Percentiles rank a stretch among this genome's conserved stretches.
Conservation (phyloP, 257 asterid species). For the Capsicum chinense region DNA sequence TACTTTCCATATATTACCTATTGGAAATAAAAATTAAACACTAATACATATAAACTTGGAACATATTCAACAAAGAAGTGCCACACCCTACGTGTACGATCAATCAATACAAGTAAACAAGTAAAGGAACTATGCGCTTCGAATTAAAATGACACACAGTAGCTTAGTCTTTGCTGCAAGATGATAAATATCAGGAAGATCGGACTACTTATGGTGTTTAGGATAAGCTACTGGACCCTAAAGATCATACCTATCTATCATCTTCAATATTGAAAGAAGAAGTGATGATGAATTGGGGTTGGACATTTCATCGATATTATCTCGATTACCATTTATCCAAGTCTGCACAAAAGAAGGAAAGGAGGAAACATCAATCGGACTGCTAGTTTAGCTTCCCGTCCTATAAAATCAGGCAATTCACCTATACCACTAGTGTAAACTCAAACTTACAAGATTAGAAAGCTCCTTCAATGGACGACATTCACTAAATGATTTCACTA, state of each 20-base stretch:
- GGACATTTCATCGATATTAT: slow-evolving; percentile 94
- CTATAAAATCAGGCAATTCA: slow-evolving; percentile 27
- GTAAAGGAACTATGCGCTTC: slow-evolving; percentile 11
- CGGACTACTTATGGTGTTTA: slow-evolving; percentile 94
- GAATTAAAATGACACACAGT: slow-evolving; percentile 18
- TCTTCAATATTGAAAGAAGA: slow-evolving; percentile 88
- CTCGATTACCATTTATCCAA: slow-evolving; percentile 95
- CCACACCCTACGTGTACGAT: slow-evolving; percentile 14
- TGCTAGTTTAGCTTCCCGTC: slow-evolving; percentile 30
- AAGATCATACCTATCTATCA: slow-evolving; percentile 94
- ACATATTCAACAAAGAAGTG: slow-evolving; percentile 1
- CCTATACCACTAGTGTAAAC: slow-evolving; percentile 18
- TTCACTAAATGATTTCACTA: slow-evolving; percentile 99
- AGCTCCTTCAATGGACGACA: slow-evolving; percentile 97
- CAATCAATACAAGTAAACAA: slow-evolving; percentile 3
- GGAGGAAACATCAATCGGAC: slow-evolving; percentile 34
- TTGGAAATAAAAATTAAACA: neutral
- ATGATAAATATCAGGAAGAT: slow-evolving; percentile 94
- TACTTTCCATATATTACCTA: neutral
- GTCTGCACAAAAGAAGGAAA: slow-evolving; percentile 61
- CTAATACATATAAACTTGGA: neutral
- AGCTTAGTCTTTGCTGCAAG: slow-evolving; percentile 99
- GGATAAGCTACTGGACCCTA: slow-evolving; percentile 99
- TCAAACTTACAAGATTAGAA: slow-evolving; percentile 84
- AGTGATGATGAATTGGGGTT: slow-evolving; percentile 77